Percentiles rank a stretch among this genome's conserved stretches.
Conservation (phyloP, 495 filamentous ascomycete species). For the Penicillium salamii region DNA sequence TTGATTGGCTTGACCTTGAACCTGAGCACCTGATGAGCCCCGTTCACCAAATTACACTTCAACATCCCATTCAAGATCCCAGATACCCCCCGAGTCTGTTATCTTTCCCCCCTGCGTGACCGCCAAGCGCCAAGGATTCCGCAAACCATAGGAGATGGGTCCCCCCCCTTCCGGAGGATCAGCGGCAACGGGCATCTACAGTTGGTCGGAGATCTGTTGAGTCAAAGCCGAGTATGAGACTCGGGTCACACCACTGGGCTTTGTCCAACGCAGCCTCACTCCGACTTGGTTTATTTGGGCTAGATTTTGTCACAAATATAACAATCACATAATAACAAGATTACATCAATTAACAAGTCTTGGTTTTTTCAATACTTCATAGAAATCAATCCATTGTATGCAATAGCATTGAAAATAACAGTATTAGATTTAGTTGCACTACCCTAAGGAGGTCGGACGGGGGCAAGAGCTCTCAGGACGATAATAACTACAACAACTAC, state of each 20-base stretch:
- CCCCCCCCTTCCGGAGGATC: slow-evolving; percentile 13
- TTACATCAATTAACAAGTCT: no score
- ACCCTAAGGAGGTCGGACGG: no score
- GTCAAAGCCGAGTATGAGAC: slow-evolving; percentile 20
- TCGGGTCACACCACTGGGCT: slow-evolving; percentile 13
- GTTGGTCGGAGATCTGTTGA: slow-evolving; percentile 20
- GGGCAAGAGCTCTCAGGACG: no score
- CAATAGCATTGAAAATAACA: no score
- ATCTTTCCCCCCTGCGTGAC: slow-evolving; percentile 28
- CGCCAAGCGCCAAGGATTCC: slow-evolving; percentile 39
- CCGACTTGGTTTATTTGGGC: no score
- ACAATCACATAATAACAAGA: no score
- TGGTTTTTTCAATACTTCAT: no score
- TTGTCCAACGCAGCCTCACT: background rate
- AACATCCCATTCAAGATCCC: slow-evolving; percentile 6
- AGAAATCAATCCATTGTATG: no score
- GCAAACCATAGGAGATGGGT: slow-evolving; percentile 13
- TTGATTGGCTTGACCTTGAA: slow-evolving; percentile 72
- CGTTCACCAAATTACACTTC: slow-evolving; percentile 2
- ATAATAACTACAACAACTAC: no score
- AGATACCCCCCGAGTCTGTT: background rate
- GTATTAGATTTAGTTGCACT: no score
- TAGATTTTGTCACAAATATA: no score
- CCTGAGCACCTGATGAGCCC: slow-evolving; percentile 35
- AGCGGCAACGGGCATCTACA: slow-evolving; percentile 8